Evolutionary conservation across 371 early-diverging fungal genomes (phyloP).

Genomic region (Circinella umbellata): DNA sequence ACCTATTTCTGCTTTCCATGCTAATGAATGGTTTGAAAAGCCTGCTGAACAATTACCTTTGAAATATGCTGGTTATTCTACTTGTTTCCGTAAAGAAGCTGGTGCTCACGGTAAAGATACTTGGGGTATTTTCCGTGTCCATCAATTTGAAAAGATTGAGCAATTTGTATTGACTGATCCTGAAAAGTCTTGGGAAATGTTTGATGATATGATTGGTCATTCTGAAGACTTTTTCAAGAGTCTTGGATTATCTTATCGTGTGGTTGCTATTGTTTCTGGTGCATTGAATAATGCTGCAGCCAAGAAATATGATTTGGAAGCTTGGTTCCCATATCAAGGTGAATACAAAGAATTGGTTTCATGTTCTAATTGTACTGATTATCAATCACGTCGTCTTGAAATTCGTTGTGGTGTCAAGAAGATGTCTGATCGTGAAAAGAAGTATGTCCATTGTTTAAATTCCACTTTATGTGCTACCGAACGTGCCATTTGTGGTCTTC

Average conservation of each 20-base stretch:
- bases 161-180: slow-evolving; percentile 98
- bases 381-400: slow-evolving; percentile 95
- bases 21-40: slow-evolving; percentile 96
- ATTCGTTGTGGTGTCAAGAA: slow-evolving; percentile 98
- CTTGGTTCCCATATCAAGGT: slow-evolving; percentile 99
- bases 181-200: slow-evolving; percentile 97
- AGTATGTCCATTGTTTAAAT: slow-evolving; percentile 99
- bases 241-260: slow-evolving; percentile 94
- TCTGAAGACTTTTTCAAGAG: slow-evolving; percentile 98
- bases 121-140: slow-evolving; percentile 99
- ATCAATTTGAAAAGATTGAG: slow-evolving; percentile 99
- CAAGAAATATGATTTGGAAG: slow-evolving; percentile 99
- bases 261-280: slow-evolving; percentile 96
- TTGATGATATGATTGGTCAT: slow-evolving; percentile 94
- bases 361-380: slow-evolving; percentile 99
- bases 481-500: slow-evolving; percentile 96
- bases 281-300: slow-evolving; percentile 99
- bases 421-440: slow-evolving; percentile 95
- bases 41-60: slow-evolving; percentile 91
- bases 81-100: slow-evolving; percentile 99
- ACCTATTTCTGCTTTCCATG: slow-evolving; percentile 98
- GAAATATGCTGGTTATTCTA: slow-evolving; percentile 97
- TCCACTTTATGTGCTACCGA: slow-evolving; percentile 99
- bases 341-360: slow-evolving; percentile 99
- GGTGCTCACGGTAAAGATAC: slow-evolving; percentile 99